These are phyloP conservation scores for Mortierella hygrophila DNA, from an alignment of 192 early-diverging fungal genomes.

Conservation along the genomic window DNA sequence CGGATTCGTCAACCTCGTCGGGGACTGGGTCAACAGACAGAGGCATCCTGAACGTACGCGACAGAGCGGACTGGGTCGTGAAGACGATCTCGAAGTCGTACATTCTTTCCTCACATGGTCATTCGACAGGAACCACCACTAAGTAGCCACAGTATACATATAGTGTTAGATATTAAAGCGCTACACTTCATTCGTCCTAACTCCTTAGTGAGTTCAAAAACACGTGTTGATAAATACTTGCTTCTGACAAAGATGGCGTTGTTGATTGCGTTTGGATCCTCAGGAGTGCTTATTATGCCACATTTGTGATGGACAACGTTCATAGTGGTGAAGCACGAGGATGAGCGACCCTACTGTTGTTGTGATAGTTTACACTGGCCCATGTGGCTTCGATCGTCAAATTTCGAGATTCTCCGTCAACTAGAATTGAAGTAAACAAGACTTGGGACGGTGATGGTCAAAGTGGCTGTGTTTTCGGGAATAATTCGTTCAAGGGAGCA, in stretches of 20 bases:
- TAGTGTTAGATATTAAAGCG: too few species aligned
- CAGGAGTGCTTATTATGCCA: background rate
- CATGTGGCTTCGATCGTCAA: too few species aligned
- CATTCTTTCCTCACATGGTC: background rate
- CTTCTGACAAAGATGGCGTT: too few species aligned
- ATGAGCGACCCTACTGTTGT: background rate
- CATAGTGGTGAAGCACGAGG: background rate
- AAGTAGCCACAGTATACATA: too few species aligned
- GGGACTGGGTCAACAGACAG: background rate
- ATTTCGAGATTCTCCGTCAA: background rate
- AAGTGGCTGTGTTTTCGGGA: background rate
- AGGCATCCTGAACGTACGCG: background rate
- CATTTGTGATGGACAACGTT: background rate
- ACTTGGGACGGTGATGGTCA: background rate
- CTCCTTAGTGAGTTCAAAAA: too few species aligned
- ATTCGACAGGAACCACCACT: background rate
- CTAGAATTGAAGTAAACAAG: background rate
- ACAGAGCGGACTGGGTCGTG: background rate
- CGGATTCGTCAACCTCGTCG: background rate
- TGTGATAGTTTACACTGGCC: too few species aligned
- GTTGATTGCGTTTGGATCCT: too few species aligned
- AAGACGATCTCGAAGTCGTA: background rate
- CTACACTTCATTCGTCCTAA: too few species aligned
- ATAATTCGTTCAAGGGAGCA: background rate
- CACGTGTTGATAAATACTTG: too few species aligned